Base-by-base conservation (phyloP, 2,329 filamentous ascomycete genomes). In the Aureobasidium leucospermi region DNA sequence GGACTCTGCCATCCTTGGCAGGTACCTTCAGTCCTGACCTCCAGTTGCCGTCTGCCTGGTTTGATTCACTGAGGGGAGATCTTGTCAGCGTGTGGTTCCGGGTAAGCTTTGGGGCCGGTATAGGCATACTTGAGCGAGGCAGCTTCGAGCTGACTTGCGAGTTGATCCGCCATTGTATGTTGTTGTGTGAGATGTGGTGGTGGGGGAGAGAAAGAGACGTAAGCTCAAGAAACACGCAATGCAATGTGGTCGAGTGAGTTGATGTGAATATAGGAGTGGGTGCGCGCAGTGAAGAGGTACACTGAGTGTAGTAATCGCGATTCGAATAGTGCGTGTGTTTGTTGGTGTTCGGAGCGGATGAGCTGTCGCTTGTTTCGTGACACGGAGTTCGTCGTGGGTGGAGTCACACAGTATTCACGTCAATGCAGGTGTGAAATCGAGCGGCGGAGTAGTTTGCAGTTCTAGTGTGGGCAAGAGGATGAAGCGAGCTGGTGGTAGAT, bases 21-120 rank as follows among this genome's bases (percentile, higher is more conserved):
- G 89, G 89, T 61, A 88, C 74, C 65, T 88, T 90, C 61, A 93
- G 75, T 62, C 75, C 83, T 69, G 85, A 81, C 76, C 89, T 89
- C 89, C 89, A 93, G 70, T 90, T 85, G 32, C 84, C 82, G 62
- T 79, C 73, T 67, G 64, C 73, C 67, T 69, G 84, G 9, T 32
- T 31, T 58, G 55, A 48, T 58, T 58, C 55, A 48, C 55, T 58
- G 55, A 29, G 28, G 34, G n/a, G 31, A 23, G 15, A 3, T 31
- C 19, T 31, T 42, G 62, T 64, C 39, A 65, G 61, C 47, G 59
- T 58, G 48, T 29, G 43, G 58, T 68, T 59, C 51, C 49, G 48
- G 38, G 31, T 23, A 23, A 42, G 11, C 8, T 36, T 16, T 4
- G 23, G 19, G 42, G 28, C 8, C 28, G 52, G 19, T 34, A 32